Evolutionary conservation across 2,329 filamentous ascomycete species (phyloP), one percentile per base, ranked within the genome.

Genomic region (Rutstroemia sp.): DNA sequence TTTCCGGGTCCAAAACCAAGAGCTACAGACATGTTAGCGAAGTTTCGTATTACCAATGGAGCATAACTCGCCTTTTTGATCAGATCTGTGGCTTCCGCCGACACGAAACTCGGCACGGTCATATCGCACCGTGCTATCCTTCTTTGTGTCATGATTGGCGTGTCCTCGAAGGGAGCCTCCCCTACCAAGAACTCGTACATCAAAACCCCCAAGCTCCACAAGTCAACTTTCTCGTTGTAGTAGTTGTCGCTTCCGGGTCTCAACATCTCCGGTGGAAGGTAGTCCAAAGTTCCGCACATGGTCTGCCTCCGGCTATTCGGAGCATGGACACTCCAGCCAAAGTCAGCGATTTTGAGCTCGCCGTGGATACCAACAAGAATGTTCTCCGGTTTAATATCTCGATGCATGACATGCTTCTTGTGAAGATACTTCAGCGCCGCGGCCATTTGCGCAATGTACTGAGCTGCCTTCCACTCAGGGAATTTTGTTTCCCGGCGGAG

Each of bases 331-430:
- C 89, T 95, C 94, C 94, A 99, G 50, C 94, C 92, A 68, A 97
- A 99, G 72, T 99, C 94, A 4, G 90, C 95, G 68, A 99, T 92
- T 74, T 99, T 99, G 75, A 99, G 92, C 77, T 99, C 94, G 63
- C 92, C 94, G 69, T 97, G 92, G 58, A 97, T 91, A 14, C 92
- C 92, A 30, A 97, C 87, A 21, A 97, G 80, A 62, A 97, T 97
- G 68, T 97, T 97, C 74, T 97, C 92, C 2, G 92, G 92, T 77
- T 97, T 97, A 75, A 97, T 97, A 67, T 97, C 92, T 58, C 92
- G 82, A 73, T 97, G 92, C 76, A 97, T 97, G 64, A 97, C 89
- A 71, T 96, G 91, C 76, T 97, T 97, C 71, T 90, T 90, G 76
- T 96, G 92, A 47, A 96, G 80, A 69, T 96, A 97, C 64, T 86